These are phyloP conservation scores for Tolypocladium inflatum DNA, from an alignment of 2,329 filamentous ascomycete species.

Conservation along the genomic window DNA sequence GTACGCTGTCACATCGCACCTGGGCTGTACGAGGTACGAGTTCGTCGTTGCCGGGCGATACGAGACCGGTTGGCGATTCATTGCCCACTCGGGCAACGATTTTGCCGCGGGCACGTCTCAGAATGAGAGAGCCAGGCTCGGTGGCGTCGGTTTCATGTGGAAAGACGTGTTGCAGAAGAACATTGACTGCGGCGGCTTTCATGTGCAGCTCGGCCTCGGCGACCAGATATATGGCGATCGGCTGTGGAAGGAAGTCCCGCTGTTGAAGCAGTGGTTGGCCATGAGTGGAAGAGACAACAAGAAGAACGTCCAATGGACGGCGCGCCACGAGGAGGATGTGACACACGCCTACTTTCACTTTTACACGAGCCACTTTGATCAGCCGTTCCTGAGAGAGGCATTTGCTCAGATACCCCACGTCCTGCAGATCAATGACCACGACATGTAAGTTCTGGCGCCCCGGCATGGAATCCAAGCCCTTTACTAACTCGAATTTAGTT, in stretches of 20 bases:
- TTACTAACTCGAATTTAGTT: conserved; percentile 40
- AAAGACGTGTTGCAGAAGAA: conserved; percentile 98
- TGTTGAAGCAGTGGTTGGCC: conserved; percentile 89
- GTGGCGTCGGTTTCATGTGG: conserved; percentile 94
- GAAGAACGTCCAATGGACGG: conserved; percentile 85
- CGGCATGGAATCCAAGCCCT: background rate
- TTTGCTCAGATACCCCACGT: conserved; percentile 97
- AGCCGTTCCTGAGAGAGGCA: conserved; percentile 85
- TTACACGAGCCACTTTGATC: conserved; percentile 96
- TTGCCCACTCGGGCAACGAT: conserved; percentile 93
- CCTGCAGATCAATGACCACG: conserved; percentile 89
- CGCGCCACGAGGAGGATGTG: conserved; percentile 90
- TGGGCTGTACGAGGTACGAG: conserved; percentile 96
- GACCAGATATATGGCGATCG: conserved; percentile 94
- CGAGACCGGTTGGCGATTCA: conserved; percentile 91
- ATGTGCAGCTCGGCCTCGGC: conserved; percentile 83
- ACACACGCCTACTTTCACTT: conserved; percentile 97
- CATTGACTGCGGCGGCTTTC: conserved; percentile 89
- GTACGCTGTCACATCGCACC: conserved; percentile 92
- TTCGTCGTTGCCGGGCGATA: conserved; percentile 86
- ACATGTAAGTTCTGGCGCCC: conserved; percentile 63
- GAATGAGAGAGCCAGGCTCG: conserved; percentile 75
- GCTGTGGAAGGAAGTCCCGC: conserved; percentile 90
- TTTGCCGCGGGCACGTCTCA: conserved; percentile 82
- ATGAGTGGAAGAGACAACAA: conserved; percentile 90